These are phyloP conservation scores for Escallonia rubra DNA, from an alignment of 129 eudicot species.

Conservation along the genomic window DNA sequence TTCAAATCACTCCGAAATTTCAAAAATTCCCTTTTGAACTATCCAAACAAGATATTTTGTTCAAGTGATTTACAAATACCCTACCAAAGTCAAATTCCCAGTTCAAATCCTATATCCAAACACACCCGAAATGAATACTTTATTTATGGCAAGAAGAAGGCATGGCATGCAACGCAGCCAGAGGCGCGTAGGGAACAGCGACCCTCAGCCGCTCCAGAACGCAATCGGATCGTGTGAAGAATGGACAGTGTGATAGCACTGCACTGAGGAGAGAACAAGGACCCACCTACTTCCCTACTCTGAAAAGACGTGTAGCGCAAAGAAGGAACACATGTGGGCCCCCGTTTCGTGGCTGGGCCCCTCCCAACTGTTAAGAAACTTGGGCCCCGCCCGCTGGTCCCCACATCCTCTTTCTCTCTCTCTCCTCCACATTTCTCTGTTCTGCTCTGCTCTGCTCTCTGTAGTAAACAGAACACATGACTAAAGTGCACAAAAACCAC, in stretches of 20 bases:
- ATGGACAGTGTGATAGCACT: not conserved
- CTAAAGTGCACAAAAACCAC: slow-evolving; percentile 5
- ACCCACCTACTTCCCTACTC: not conserved
- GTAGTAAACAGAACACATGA: slow-evolving; percentile 1
- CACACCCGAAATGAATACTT: not conserved
- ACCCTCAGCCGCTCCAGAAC: not conserved
- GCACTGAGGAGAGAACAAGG: not conserved
- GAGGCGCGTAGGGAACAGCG: not conserved
- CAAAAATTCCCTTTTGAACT: too few species aligned
- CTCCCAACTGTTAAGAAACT: not conserved
- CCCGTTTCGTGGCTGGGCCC: not conserved
- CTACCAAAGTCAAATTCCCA: too few species aligned
- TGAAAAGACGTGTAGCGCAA: slow-evolving; percentile 33
- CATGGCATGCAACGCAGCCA: not conserved
- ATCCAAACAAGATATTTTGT: too few species aligned
- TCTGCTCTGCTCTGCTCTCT: not conserved
- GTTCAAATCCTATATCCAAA: too few species aligned
- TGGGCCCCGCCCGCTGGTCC: not conserved
- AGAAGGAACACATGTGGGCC: slow-evolving; percentile 27
- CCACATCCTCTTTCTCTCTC: not conserved
- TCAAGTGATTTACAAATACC: too few species aligned
- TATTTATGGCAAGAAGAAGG: not conserved
- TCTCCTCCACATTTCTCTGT: not conserved
- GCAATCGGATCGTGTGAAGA: not conserved
- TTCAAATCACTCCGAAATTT: too few species aligned